Evolutionary conservation across 441 rosid species (phyloP).

Genomic region (Viola pubescens): DNA sequence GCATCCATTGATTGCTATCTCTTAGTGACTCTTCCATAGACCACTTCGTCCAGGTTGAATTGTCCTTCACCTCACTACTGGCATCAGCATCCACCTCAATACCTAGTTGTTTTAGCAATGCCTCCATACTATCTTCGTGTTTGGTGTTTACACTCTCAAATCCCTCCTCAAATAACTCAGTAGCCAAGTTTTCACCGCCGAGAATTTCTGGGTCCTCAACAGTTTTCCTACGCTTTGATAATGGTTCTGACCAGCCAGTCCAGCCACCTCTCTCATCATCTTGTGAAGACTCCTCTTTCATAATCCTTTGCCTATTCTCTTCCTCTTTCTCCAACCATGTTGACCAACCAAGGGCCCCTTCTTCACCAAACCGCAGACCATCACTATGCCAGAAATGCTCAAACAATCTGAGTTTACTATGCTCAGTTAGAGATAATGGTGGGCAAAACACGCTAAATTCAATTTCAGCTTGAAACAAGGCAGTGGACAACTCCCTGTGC

Average conservation of each 20-base stretch:
- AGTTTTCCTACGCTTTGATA: constrained; percentile 35
- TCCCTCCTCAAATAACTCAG: constrained; percentile 42
- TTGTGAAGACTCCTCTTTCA: constrained; percentile 50
- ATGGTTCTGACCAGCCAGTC: constrained; percentile 91
- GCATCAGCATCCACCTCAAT: constrained; percentile 61
- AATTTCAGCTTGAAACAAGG: constrained; percentile 85
- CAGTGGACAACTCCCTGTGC: constrained; percentile 78
- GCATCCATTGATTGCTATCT: constrained; percentile 83
- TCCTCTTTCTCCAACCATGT: constrained; percentile 92
- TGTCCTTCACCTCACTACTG: constrained; percentile 57
- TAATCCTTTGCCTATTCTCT: constrained; percentile 60
- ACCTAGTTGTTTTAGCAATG: constrained; percentile 73
- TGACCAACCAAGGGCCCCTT: constrained; percentile 87
- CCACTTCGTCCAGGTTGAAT: constrained; percentile 86
- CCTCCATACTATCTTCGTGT: constrained; percentile 79
- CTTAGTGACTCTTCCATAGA: constrained; percentile 70
- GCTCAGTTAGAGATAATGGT: constrained; percentile 55
- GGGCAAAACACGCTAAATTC: constrained; percentile 87
- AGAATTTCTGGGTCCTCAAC: constrained; percentile 30
- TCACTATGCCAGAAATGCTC: constrained; percentile 88
- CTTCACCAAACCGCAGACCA: constrained; percentile 89
- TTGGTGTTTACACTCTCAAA: constrained; percentile 36
- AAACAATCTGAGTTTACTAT: constrained; percentile 75
- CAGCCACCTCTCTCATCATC: constrained; percentile 76
- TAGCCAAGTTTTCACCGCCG: constrained; percentile 21